Conservation (phyloP, 1,284 basidiomycete genomes). For the Thecaphora frezii region DNA sequence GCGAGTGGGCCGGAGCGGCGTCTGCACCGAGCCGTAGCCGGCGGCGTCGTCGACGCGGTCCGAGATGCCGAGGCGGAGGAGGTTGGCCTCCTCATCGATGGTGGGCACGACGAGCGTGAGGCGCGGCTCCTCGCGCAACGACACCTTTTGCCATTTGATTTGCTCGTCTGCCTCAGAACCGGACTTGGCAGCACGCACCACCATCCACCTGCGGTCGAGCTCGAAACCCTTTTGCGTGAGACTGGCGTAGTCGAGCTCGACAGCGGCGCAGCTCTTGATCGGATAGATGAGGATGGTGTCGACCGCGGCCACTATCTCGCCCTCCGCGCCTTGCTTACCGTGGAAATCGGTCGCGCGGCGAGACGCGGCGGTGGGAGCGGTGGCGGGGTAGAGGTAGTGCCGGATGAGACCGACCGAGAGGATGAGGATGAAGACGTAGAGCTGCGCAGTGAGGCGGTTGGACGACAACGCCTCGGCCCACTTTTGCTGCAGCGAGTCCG, state of each 20-base stretch:
- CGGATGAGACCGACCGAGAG: conserved; percentile 20
- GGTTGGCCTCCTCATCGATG: conserved; percentile 14
- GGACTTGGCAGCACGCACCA: too few relatives aligned
- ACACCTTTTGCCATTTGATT: conserved; percentile 18
- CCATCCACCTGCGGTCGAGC: conserved; percentile 46
- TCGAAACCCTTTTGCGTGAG: conserved; percentile 37
- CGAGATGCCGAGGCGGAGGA: conserved; percentile 15
- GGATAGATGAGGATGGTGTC: conserved; percentile 40
- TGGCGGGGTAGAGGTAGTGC: conserved; percentile 8
- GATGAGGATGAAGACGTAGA: conserved; percentile 27
- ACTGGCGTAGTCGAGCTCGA: conserved; percentile 7
- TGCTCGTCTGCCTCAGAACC: background rate
- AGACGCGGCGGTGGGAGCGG: conserved; percentile 5
- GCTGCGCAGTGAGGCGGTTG: conserved; percentile 15
- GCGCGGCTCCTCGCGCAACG: conserved; percentile 33
- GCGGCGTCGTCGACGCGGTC: background rate
- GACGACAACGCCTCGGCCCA: conserved; percentile 15
- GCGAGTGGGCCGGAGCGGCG: conserved; percentile 12
- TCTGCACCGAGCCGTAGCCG: conserved; percentile 11
- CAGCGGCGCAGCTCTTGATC: conserved; percentile 41
- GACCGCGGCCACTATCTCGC: conserved; percentile 37
- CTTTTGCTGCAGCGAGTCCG: conserved; percentile 19
- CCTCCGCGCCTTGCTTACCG: conserved; percentile 14
- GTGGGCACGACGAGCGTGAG: conserved; percentile 29
- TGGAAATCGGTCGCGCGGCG: background rate